Evolutionary conservation across 2,329 filamentous ascomycete species (phyloP), one percentile per base, ranked within the genome.

Genomic region (Akanthomyces uredinophilus): DNA sequence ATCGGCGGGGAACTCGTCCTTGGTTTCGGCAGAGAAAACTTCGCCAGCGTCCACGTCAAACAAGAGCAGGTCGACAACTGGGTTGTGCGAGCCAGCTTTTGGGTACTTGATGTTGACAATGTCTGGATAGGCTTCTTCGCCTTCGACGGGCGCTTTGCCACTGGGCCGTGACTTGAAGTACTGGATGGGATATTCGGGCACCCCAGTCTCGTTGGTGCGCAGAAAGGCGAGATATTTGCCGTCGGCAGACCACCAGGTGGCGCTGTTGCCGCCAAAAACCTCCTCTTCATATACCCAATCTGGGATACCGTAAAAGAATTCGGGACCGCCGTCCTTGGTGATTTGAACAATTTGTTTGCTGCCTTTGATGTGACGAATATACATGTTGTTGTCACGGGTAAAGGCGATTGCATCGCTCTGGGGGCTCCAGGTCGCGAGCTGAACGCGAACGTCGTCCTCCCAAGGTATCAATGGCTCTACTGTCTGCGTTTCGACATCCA

Each of bases 91-190:
- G 4, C 95, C 96, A 22, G 95, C 90, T 75, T 98, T 98, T 53
- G 95, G 96, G 70, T 99, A 99, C 75, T 99, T 99, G 83, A 99
- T 96, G 68, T 92, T 80, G 65, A 89, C 86, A 41, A 94, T 87
- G 70, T 98, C 93, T 0, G 95, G 95, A 71, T 99, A 99, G 58
- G 86, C 87, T 72, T 97, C 92, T 67, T 96, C 85, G 22, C 91
- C 92, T 32, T 69, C 62, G 10, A 79, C 74, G 4, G 92, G 87
- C 53, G 81, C 66, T 53, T 85, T 82, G 29, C 92, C 92, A 66
- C 91, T 96, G 2, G 95, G 94, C 49, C 92, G 83, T 27, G 91
- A 91, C 64, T 97, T 79, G 75, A 95, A 99, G 79, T 96, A 99
- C 70, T 98, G 90, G 10, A 99, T 85, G 1, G 94, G 92, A 68